Base-by-base conservation (phyloP, 768 basidiomycete genomes). In the Pisolithus albus region DNA sequence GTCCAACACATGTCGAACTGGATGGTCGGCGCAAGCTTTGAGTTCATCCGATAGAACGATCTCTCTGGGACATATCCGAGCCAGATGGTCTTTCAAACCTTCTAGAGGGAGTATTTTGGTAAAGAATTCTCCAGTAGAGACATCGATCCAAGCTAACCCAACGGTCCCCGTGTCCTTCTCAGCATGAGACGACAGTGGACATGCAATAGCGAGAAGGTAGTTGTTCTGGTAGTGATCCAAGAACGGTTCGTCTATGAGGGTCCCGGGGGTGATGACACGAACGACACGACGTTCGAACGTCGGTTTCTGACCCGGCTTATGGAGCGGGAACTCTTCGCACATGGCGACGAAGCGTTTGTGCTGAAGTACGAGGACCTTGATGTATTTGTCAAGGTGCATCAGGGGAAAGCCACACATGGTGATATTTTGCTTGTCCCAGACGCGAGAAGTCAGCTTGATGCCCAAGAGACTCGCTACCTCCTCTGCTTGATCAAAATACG, bases 141-240 rank as follows among this genome's bases (percentile, higher is more conserved):
- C 81, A 63, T 98, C 94, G 23, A 90, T 92, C 86, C 93, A 97
- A 6, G 93, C 92, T 38, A 98, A 71, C 2, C 90, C 91, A n/a
- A 82, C 52, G 7, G 64, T 48, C 24, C 50, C 54, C 24, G 52
- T 38, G 37, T 11, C 47, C 7, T 51, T 46, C 32, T 50, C 44
- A 38, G 34, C 52, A 19, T 18, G 21, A 11, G 39, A 30, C n/a
- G 52, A 56, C 11, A 59, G 55, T 8, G 60, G 43, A 32, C 69
- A 34, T 24, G 64, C 69, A 37, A 94, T 73, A 5, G 92, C 80
- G 28, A 96, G 78, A 42, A 97, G 77, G 63, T 90, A 96, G 59
- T 95, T 93, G 62, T 92, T 94, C 66, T 92, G 88, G 61, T 80
- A 83, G 19, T 82, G 85, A 56, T 88, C 84, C 50, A 94, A 65